Conservation (phyloP, 495 filamentous ascomycete genomes). For the Collariella sp. region DNA sequence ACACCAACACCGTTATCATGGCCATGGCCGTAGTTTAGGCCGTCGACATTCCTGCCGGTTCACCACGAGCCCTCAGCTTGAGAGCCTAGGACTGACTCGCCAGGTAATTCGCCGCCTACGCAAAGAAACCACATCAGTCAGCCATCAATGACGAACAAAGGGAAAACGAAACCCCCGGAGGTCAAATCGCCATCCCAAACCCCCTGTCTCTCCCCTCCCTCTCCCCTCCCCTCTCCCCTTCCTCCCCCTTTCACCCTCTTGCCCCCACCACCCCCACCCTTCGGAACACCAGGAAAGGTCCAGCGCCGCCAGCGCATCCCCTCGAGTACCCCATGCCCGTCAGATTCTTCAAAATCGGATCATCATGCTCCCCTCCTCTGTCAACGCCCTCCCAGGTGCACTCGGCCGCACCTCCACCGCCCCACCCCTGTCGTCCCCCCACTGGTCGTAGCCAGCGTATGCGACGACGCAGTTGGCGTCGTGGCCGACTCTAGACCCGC, state of each 20-base stretch:
- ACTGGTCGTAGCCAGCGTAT: constrained; percentile 13
- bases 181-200: too few species aligned
- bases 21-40: neutral
- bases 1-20: neutral
- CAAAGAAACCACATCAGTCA: constrained; percentile 18
- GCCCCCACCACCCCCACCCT: neutral
- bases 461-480: constrained; percentile 24
- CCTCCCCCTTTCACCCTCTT: neutral
- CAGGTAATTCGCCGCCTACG: constrained; percentile 41
- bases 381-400: constrained; percentile 56
- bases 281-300: constrained; percentile 31
- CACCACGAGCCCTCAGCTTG: neutral
- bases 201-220: neutral
- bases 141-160: constrained; percentile 11
- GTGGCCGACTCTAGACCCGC: constrained; percentile 49
- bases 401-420: constrained; percentile 19
- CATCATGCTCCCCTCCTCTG: constrained; percentile 73
- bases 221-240: neutral
- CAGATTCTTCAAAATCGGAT: constrained; percentile 82
- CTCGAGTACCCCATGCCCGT: constrained; percentile 87
- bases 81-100: constrained; percentile 36
- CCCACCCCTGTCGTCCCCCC: neutral
- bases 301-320: constrained; percentile 68
- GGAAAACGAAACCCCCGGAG: neutral
- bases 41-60: neutral